Base-by-base conservation (phyloP, 1,139 yeast species). In the Zygotorulaspora mrakii region DNA sequence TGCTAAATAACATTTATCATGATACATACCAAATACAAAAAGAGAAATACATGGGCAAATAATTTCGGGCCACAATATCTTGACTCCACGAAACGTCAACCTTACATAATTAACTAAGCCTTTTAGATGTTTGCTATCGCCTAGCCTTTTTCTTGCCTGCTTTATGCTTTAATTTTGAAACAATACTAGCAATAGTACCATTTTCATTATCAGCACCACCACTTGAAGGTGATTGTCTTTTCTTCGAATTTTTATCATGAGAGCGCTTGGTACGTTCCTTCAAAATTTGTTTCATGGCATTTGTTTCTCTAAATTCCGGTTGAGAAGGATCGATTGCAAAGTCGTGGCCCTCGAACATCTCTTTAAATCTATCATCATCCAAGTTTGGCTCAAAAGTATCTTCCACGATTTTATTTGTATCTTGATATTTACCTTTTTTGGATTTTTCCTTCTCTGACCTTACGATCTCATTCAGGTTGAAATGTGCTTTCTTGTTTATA, bases 281-380 rank as follows among this genome's bases (percentile, higher is more conserved):
- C 65, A 88, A 66, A 37, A 91, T 76, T 62, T 82, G 74, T 59
- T 82, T 81, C 95, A 89, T 88, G 17, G 94, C 87, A 27, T 78
- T 69, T 1, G 97, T 88, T 66, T 82, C 79, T 68, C 85, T 88
- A 70, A 77, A 91, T 59, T 86, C 95, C 13, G 95, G 83, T 54
- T 75, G 79, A 12, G 95, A 82, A 14, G 96, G 91, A 62, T 85
- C 95, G 55, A 91, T 87, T 7, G 96, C 96, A 65, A 79, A 94
- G 43, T 84, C 94, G 50, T 86, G 95, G 50, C 79, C 79, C 53
- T 88, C 94, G 58, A 85, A 89, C 50, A 91, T 73, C 54, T 87
- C 96, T 31, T 74, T 73, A 70, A 94, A 94, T 67, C 99, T 83
- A 18, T 84, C 82, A 70, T 94, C 99, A 39, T 70, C 68, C 60